Base-by-base conservation (phyloP, 2,329 filamentous ascomycete genomes). In the Elsinoe ampelina region DNA sequence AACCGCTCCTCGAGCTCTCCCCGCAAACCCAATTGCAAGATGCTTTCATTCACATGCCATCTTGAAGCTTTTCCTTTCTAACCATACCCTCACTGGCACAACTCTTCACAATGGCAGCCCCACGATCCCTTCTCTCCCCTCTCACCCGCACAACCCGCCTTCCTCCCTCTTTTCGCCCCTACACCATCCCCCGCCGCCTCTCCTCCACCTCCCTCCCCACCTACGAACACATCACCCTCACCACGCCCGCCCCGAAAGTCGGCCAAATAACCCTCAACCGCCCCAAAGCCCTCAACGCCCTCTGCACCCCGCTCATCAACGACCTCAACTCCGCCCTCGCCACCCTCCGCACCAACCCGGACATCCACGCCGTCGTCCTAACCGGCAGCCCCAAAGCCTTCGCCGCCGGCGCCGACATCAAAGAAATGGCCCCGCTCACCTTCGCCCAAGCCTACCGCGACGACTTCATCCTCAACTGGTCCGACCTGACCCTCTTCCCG, bases 401-500 rank as follows among this genome's bases (percentile, higher is more conserved):
- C 68, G 92, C 92, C 70, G 92, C 93, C 43, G 93, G 93, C 54
- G 93, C 93, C 60, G 93, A 98, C 73, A 98, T 98, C 77, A 97
- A 97, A 74, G 93, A 98, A 74, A 98, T 98, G 93, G 87, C 89
- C 30, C 85, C 89, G 59, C 82, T 96, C 38, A 91, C 85, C 57
- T 98, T 98, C 74, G 82, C 87, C 61, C 77, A 85, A 62, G 92
- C 93, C 38, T 97, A 96, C 76, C 87, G 83, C 48, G 83, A 77
- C 63, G 89, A 95, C 68, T 98, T 98, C 72, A 97, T 98, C 72
- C 90, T 95, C 70, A 84, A 84, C 8, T 98, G 93, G 93, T 95
- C 90, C 5, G 80, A 86, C 61, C 81, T 96, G 47, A 89, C 85
- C 17, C 78, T 82, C 60, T 79, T 97, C 70, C 95, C 95, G 75